Percentiles rank a stretch among this genome's conserved stretches.
phyloP scores from a whole-genome alignment of 208 protist genomes.

The Tritrichomonas foetus region DNA sequence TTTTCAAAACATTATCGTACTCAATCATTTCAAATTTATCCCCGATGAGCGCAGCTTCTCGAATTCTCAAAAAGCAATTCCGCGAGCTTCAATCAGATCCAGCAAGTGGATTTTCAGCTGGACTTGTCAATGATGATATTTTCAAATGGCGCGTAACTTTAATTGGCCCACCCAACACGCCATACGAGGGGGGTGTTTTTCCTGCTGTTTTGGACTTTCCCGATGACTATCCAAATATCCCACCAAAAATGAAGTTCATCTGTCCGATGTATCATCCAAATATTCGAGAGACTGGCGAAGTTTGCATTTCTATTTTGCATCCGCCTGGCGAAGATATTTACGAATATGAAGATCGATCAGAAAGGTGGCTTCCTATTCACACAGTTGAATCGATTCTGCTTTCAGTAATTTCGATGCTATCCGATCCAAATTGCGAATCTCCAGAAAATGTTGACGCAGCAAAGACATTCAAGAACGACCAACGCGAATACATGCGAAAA shows the following conservation, averaged over 20 bases:
- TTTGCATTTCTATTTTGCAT: conserved; percentile 40
- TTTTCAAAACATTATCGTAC: no score
- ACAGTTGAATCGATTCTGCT: conserved; percentile 37
- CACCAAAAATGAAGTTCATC: conserved; percentile 41
- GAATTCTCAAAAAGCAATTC: background rate
- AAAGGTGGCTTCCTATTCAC: conserved; percentile 40
- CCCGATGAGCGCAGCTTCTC: no score
- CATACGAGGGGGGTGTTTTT: conserved; percentile 9
- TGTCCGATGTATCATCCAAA: conserved; percentile 38
- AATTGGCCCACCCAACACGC: background rate
- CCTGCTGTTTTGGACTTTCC: background rate
- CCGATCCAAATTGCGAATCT: conserved; percentile 20
- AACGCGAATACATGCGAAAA: background rate
- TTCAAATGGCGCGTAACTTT: conserved; percentile 9
- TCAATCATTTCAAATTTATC: no score
- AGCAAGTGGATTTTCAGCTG: background rate
- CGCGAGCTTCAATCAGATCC: background rate
- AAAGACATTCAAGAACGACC: background rate
- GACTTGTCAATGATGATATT: background rate
- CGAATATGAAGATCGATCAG: background rate
- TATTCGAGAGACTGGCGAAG: conserved; percentile 15
- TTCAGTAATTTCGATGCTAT: conserved; percentile 40
- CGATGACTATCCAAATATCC: conserved; percentile 18
- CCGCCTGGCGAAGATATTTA: background rate
- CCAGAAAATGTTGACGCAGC: conserved; percentile 7